Evolutionary conservation across 768 basidiomycete genomes (phyloP).

Genomic region (Boletus reticulatus): DNA sequence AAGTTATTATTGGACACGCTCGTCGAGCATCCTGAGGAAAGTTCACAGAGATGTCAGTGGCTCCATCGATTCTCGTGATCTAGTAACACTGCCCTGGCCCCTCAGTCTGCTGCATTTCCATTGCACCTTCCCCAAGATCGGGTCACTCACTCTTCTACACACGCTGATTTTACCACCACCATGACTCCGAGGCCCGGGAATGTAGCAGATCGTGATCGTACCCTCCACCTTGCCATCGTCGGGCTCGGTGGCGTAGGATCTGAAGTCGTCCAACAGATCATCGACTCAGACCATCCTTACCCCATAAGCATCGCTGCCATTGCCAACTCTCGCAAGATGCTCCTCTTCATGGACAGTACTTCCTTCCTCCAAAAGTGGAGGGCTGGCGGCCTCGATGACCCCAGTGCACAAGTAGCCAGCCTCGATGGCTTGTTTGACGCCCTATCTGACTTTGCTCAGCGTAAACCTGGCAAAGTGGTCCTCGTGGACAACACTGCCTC

Average conservation of each 20-base stretch:
- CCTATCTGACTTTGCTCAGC: conserved; percentile 44
- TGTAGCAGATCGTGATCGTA: conserved; percentile 21
- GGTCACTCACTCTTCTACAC: conserved; percentile 1
- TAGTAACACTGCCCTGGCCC: background rate
- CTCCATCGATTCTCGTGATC: conserved; percentile 10
- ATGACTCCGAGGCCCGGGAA: conserved; percentile 10
- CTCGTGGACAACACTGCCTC: conserved; percentile 92
- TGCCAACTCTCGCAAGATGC: conserved; percentile 60
- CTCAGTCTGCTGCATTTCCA: background rate
- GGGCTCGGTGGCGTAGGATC: conserved; percentile 93
- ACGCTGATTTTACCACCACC: background rate
- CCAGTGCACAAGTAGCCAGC: conserved; percentile 35
- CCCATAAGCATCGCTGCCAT: conserved; percentile 69
- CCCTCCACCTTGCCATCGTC: conserved; percentile 67
- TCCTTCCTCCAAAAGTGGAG: conserved; percentile 38
- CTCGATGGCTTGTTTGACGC: conserved; percentile 39
- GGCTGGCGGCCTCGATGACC: conserved; percentile 46
- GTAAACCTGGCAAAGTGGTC: conserved; percentile 52
- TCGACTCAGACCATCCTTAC: conserved; percentile 47
- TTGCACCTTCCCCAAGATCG: background rate
- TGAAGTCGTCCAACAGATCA: conserved; percentile 81
- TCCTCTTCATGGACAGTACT: conserved; percentile 51
- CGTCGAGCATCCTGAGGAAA: background rate
- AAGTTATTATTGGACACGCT: conserved; percentile 2
- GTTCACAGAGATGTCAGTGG: conserved; percentile 1